Evolutionary conservation across 2,329 filamentous ascomycete species (phyloP).

Genomic region (Aspergillus tanneri): DNA sequence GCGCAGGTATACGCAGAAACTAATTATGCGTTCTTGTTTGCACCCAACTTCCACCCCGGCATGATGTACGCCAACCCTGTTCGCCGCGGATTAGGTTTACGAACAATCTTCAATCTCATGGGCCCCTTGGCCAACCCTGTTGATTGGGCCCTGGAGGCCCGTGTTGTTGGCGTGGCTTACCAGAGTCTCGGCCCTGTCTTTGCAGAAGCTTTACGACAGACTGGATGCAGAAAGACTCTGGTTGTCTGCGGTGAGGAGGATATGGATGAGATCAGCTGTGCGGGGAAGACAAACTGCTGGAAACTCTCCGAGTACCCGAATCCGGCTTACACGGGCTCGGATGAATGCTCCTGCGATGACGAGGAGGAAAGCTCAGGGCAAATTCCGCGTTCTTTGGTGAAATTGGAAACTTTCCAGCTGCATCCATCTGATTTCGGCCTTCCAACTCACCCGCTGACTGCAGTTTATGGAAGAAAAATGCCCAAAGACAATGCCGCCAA

Average conservation of each 20-base stretch:
- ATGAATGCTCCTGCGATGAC: constrained; percentile 44
- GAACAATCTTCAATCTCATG: constrained; percentile 96
- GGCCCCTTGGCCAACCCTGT: constrained; percentile 90
- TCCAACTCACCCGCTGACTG: constrained; percentile 66
- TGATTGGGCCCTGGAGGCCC: constrained; percentile 79
- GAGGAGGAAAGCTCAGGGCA: constrained; percentile 40
- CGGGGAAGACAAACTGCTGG: constrained; percentile 88
- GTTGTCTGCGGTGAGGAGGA: constrained; percentile 93
- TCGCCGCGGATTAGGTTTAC: constrained; percentile 83
- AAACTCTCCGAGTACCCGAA: constrained; percentile 59
- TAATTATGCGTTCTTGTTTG: constrained; percentile 95
- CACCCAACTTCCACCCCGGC: constrained; percentile 92
- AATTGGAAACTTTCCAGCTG: constrained; percentile 74
- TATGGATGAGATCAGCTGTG: constrained; percentile 91
- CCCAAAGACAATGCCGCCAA: constrained; percentile 86
- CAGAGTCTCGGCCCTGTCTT: constrained; percentile 85
- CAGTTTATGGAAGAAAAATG: constrained; percentile 80
- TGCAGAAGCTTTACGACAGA: constrained; percentile 74
- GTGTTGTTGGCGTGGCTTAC: constrained; percentile 89
- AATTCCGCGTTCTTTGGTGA: constrained; percentile 47
- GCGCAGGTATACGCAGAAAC: constrained; percentile 70
- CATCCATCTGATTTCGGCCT: constrained; percentile 86
- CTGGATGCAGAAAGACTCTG: constrained; percentile 77
- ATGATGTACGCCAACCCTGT: constrained; percentile 87
- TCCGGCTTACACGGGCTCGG: constrained; percentile 40